phyloP scores from a whole-genome alignment of 1,139 yeast genomes.

The Magnusiomyces suaveolens region DNA sequence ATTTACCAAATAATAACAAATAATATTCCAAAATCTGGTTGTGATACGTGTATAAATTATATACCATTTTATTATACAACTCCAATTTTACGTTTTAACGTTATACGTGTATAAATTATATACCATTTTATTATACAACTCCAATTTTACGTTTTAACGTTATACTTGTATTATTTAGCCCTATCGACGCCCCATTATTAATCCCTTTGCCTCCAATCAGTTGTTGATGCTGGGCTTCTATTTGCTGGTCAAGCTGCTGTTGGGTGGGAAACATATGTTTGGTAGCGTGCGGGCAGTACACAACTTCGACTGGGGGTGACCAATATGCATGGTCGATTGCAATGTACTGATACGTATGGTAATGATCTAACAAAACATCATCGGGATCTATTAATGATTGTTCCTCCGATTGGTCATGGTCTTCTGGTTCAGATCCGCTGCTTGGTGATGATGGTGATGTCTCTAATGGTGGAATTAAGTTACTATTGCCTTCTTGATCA shows the following conservation, averaged over 20 bases:
- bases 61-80: no score
- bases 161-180: no score
- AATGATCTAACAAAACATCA: not conserved
- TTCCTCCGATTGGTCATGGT: not conserved
- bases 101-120: no score
- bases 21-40: no score
- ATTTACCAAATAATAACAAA: no score
- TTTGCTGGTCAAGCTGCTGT: not conserved
- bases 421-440: not conserved
- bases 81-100: no score
- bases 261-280: not conserved
- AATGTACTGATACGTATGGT: not conserved
- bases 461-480: not conserved
- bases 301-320: not conserved
- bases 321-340: not conserved
- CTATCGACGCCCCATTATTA: not conserved
- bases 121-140: no score
- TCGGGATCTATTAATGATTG: not conserved
- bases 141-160: no score
- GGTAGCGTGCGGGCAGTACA: not conserved
- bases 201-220: not conserved
- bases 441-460: not conserved
- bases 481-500: not conserved
- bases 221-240: not conserved
- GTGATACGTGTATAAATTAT: no score